A percentile compares a stretch with the other conserved stretches of the same genome.
Evolutionary conservation across 371 early-diverging fungal species (phyloP).

Genomic region (Syncephalastrum contaminatum): DNA sequence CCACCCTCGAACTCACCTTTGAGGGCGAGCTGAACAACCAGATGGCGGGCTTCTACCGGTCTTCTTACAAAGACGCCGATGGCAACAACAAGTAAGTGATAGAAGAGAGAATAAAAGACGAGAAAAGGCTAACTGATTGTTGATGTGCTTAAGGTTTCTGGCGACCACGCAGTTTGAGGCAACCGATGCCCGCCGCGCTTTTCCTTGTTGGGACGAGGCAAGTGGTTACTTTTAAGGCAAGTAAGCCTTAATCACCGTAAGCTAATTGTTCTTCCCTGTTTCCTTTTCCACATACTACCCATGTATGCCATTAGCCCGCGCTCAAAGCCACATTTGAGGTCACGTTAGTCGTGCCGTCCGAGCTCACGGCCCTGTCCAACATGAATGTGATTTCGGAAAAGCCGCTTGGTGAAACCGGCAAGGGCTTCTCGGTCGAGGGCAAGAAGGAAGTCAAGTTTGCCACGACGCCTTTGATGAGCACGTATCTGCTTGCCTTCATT

Average conservation of each 20-base stretch:
- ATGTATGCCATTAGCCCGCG: slow-evolving; percentile 50
- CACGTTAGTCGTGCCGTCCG: slow-evolving; percentile 69
- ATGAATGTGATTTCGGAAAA: slow-evolving; percentile 69
- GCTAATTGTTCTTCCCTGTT: too few relatives aligned
- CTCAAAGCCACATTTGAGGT: slow-evolving; percentile 91
- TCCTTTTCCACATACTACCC: background rate
- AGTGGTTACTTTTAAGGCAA: background rate
- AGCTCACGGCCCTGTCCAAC: slow-evolving; percentile 84
- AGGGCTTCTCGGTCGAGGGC: slow-evolving; percentile 18
- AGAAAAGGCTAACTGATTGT: background rate
- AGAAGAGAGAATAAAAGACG: background rate
- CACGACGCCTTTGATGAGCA: slow-evolving; percentile 89
- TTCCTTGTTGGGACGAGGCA: slow-evolving; percentile 93
- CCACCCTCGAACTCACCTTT: slow-evolving; percentile 66
- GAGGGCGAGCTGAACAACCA: slow-evolving; percentile 81
- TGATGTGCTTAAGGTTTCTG: slow-evolving; percentile 43
- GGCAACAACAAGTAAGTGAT: slow-evolving; percentile 57
- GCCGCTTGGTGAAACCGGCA: slow-evolving; percentile 32
- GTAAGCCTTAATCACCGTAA: too few relatives aligned
- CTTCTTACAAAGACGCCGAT: slow-evolving; percentile 72
- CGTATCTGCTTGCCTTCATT: slow-evolving; percentile 84
- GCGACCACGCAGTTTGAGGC: slow-evolving; percentile 94
- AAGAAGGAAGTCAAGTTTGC: slow-evolving; percentile 72
- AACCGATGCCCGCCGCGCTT: slow-evolving; percentile 86
- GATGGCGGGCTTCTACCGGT: slow-evolving; percentile 90